Percentiles rank a stretch among this genome's conserved stretches.
Evolutionary conservation across 1,284 basidiomycete genomes (phyloP).

Genomic region (Puccinia polysora): DNA sequence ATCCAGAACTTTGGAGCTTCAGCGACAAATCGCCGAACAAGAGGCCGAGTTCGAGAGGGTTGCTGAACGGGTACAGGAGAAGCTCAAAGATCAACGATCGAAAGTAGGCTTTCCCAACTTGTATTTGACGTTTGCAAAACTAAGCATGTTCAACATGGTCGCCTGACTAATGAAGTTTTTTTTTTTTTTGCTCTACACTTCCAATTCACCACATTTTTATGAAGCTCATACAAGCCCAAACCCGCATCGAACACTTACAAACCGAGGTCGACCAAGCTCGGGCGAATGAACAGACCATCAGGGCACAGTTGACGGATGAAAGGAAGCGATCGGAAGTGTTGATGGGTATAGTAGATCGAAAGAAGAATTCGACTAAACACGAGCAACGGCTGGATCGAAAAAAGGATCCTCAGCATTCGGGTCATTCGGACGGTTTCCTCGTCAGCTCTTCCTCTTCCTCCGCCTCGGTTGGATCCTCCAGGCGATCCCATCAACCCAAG

Average conservation of each 20-base stretch:
- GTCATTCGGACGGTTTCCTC: too few relatives aligned
- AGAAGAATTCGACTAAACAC: neutral
- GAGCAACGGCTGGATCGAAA: neutral
- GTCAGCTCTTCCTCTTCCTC: conserved; percentile 8
- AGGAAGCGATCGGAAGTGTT: neutral
- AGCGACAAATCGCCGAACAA: conserved; percentile 28
- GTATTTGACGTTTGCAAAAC: neutral
- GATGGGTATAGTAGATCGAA: neutral
- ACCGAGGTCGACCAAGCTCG: conserved; percentile 2
- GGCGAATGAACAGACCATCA: neutral
- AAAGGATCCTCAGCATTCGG: neutral
- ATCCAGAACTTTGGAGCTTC: conserved; percentile 14
- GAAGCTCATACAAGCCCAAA: conserved; percentile 31
- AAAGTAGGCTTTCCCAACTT: conserved; percentile 38
- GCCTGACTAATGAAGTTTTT: too few relatives aligned
- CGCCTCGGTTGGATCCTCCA: conserved; percentile 1
- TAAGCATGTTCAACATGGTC: too few relatives aligned
- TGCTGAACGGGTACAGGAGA: conserved; percentile 36
- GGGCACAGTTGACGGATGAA: conserved; percentile 7
- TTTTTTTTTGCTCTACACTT: too few relatives aligned
- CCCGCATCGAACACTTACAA: conserved; percentile 22
- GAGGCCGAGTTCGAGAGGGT: conserved; percentile 40
- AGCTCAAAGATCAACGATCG: conserved; percentile 27
- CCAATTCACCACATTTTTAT: too few relatives aligned
- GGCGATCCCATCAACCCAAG: neutral